phyloP scores from a whole-genome alignment of 257 asterid genomes.

The Euphrasia confusa region DNA sequence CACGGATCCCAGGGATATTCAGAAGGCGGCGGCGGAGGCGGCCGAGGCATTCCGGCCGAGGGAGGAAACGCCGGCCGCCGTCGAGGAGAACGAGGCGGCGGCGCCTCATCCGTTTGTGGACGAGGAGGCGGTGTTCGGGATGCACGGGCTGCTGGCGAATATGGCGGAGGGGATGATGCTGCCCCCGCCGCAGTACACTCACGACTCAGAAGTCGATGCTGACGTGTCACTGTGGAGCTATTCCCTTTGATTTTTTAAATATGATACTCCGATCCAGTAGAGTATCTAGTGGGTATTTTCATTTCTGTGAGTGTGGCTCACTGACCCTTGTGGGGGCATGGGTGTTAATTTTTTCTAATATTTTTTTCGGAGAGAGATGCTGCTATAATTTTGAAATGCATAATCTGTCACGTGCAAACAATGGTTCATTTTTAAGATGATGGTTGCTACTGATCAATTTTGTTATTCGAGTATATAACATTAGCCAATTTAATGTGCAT shows the following conservation, averaged over 20 bases:
- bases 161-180: constrained; percentile 62
- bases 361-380: too few relatives aligned
- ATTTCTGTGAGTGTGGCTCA: too few relatives aligned
- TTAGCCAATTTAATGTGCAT: too few relatives aligned
- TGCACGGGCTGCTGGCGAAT: constrained; percentile 39
- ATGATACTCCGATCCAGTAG: too few relatives aligned
- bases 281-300: too few relatives aligned
- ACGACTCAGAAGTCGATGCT: constrained; percentile 26
- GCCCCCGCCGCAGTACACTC: constrained; percentile 36
- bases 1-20: constrained; percentile 38
- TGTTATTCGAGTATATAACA: too few relatives aligned
- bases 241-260: constrained; percentile 18
- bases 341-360: too few relatives aligned
- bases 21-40: constrained; percentile 43
- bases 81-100: not conserved
- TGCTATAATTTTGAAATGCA: too few relatives aligned
- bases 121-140: constrained; percentile 44
- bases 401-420: too few relatives aligned
- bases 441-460: too few relatives aligned
- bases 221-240: constrained; percentile 52
- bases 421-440: too few relatives aligned
- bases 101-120: constrained; percentile 26
- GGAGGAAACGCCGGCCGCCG: not conserved
- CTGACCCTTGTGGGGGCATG: too few relatives aligned
- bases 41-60: constrained; percentile 43